Evolutionary conservation across 495 filamentous ascomycete genomes (phyloP).

Genomic region (Penicillium cinerascens): DNA sequence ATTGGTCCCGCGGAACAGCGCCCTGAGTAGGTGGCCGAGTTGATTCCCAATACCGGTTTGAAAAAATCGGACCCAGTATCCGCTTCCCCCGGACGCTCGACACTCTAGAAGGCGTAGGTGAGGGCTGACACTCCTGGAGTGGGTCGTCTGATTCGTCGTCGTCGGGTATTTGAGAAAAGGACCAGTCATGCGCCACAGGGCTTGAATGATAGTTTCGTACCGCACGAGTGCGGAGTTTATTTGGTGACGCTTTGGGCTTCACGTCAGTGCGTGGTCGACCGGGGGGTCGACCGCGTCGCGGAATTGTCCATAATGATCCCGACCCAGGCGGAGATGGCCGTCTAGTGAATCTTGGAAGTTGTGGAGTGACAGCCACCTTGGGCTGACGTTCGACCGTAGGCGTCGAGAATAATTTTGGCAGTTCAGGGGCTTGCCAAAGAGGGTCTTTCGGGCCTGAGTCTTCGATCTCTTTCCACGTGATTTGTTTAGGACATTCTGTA

Average conservation of each 20-base stretch:
- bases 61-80: constrained; percentile 1
- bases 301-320: constrained; percentile 40
- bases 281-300: constrained; percentile 20
- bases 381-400: constrained; percentile 24
- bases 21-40: neutral
- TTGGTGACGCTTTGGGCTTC: constrained; percentile 21
- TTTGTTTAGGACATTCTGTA: neutral
- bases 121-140: constrained; percentile 39
- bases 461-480: neutral
- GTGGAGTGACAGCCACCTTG: constrained; percentile 10
- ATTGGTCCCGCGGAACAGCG: constrained; percentile 5
- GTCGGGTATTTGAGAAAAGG: constrained; percentile 37
- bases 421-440: constrained; percentile 41
- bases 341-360: constrained; percentile 13
- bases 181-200: constrained; percentile 42
- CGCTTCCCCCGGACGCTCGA: constrained; percentile 25
- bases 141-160: constrained; percentile 47
- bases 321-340: constrained; percentile 35
- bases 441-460: constrained; percentile 13
- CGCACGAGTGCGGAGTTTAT: constrained; percentile 17
- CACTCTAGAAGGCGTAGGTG: constrained; percentile 26
- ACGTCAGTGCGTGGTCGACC: constrained; percentile 24
- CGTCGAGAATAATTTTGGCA: constrained; percentile 33
- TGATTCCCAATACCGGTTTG: neutral
- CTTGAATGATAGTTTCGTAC: constrained; percentile 34